A percentile compares a stretch with the other conserved stretches of the same genome.
Evolutionary conservation across 1,284 basidiomycete species (phyloP).

Genomic region (Apiotrichum akiyoshidainum): DNA sequence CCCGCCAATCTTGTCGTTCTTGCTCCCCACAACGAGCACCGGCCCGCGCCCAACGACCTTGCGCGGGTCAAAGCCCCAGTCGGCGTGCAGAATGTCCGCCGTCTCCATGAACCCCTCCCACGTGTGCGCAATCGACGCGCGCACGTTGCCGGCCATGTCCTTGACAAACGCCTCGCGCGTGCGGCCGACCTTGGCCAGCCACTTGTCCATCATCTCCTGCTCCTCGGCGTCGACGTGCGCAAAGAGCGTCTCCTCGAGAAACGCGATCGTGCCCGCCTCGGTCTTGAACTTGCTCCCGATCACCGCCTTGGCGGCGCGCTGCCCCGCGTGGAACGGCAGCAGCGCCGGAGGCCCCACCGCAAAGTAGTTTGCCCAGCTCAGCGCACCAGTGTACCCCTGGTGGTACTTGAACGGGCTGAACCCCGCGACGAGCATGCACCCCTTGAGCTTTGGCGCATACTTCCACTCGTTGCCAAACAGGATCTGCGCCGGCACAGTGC

Average conservation of each 20-base stretch:
- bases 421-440: conserved; percentile 55
- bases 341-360: too few relatives aligned
- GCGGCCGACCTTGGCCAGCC: conserved; percentile 35
- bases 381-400: conserved; percentile 52
- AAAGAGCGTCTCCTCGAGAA: conserved; percentile 51
- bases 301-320: too few relatives aligned
- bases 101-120: conserved; percentile 59
- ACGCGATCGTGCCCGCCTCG: conserved; percentile 52
- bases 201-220: conserved; percentile 47
- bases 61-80: conserved; percentile 57
- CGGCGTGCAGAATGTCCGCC: conserved; percentile 54
- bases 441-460: conserved; percentile 52
- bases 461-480: conserved; percentile 51
- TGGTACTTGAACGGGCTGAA: conserved; percentile 56
- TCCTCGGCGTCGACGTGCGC: conserved; percentile 54
- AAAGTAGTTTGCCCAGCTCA: conserved; percentile 53
- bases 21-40: conserved; percentile 54
- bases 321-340: too few relatives aligned
- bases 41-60: conserved; percentile 53
- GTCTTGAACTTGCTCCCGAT: conserved; percentile 51
- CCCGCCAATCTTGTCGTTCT: conserved; percentile 51
- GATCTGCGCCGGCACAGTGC: conserved; percentile 59
- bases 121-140: conserved; percentile 54
- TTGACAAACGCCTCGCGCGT: conserved; percentile 54
- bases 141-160: conserved; percentile 52